Conservation (phyloP, 176 grass and related monocot genomes). For the Oryza longistaminata region DNA sequence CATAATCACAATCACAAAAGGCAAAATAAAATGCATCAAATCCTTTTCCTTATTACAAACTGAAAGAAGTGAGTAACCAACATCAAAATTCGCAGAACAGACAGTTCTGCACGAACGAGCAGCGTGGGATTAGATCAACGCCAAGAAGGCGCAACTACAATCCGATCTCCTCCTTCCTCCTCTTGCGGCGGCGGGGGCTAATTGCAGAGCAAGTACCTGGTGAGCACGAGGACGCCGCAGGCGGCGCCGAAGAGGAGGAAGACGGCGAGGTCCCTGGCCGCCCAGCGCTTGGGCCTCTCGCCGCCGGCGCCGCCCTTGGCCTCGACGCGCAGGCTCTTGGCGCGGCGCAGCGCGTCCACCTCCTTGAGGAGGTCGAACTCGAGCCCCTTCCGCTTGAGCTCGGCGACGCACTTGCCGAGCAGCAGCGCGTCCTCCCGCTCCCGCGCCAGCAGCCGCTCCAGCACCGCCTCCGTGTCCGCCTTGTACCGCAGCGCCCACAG, state of each 20-base stretch:
- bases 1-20: background rate
- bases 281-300: constrained; percentile 50
- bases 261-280: constrained; percentile 62
- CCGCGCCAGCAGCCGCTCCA: constrained; percentile 68
- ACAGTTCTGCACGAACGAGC: constrained; percentile 51
- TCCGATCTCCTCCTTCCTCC: background rate
- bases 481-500: constrained; percentile 95
- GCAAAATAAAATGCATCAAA: background rate
- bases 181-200: background rate
- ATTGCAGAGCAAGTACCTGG: constrained; percentile 81
- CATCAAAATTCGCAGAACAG: constrained; percentile 66
- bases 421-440: constrained; percentile 84
- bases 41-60: constrained; percentile 24
- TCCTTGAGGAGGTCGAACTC: constrained; percentile 96
- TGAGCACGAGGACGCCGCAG: constrained; percentile 70
- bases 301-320: constrained; percentile 51
- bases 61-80: background rate
- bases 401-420: constrained; percentile 67
- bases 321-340: constrained; percentile 89
- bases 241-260: constrained; percentile 57
- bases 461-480: constrained; percentile 67
- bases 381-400: constrained; percentile 75
- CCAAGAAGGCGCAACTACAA: background rate
- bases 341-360: constrained; percentile 82
- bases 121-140: background rate